Evolutionary conservation across 352 stramenopile species (phyloP).

Genomic region (Globisporangium mamillatum): DNA sequence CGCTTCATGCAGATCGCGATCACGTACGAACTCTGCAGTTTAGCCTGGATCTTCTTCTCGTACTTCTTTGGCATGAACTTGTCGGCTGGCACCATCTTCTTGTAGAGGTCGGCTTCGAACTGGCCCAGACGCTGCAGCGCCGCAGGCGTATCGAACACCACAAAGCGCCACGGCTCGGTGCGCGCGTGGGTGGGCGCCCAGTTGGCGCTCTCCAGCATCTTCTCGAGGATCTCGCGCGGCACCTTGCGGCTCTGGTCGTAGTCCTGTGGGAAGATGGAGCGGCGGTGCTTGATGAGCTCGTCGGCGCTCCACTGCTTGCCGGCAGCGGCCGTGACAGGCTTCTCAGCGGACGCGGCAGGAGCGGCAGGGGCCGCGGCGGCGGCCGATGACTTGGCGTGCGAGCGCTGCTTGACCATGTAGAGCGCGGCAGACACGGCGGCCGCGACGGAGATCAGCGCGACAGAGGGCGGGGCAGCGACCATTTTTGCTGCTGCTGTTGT

Average conservation of each 20-base stretch:
- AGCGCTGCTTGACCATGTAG: conserved; percentile 38
- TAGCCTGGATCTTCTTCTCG: conserved; percentile 76
- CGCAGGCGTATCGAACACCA: conserved; percentile 60
- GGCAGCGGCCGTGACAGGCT: conserved; percentile 23
- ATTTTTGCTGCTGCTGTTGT: conserved; percentile 13
- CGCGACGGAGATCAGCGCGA: conserved; percentile 27
- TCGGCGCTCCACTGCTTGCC: conserved; percentile 61
- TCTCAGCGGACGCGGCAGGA: neutral
- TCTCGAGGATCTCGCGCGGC: conserved; percentile 54
- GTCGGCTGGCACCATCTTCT: conserved; percentile 52
- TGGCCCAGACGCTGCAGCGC: conserved; percentile 53
- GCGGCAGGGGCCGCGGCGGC: conserved; percentile 5
- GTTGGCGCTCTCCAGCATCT: conserved; percentile 76
- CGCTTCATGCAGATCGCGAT: conserved; percentile 88
- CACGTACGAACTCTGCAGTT: conserved; percentile 64
- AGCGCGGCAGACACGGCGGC: conserved; percentile 33
- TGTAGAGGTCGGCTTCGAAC: conserved; percentile 68
- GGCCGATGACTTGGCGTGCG: conserved; percentile 14
- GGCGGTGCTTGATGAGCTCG: conserved; percentile 70
- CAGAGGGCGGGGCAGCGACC: conserved; percentile 18
- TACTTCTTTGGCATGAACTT: conserved; percentile 80
- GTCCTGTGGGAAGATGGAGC: conserved; percentile 68
- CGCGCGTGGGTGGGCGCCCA: conserved; percentile 77
- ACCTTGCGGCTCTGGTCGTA: conserved; percentile 58
- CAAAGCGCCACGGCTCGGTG: conserved; percentile 81